Percentiles rank a stretch among this genome's conserved stretches.
Conservation (phyloP, 768 basidiomycete species). For the Galerina marginata region DNA sequence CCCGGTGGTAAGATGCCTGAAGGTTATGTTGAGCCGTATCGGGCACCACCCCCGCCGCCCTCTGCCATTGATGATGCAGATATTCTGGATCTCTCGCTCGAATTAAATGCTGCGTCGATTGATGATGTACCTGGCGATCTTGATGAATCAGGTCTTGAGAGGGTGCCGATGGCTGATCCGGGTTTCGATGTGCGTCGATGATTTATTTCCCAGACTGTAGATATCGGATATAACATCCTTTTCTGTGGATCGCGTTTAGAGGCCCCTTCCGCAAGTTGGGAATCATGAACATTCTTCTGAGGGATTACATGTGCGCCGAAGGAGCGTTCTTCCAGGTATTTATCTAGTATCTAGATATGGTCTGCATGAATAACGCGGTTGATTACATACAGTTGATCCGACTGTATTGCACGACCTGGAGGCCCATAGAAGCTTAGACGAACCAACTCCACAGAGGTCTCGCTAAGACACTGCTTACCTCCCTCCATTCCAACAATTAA, state of each 20-base stretch:
- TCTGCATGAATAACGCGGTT: slow-evolving; percentile 19
- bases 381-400: slow-evolving; percentile 70
- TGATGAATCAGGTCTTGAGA: slow-evolving; percentile 83
- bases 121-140: slow-evolving; percentile 74
- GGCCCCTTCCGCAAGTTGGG: slow-evolving; percentile 69
- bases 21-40: slow-evolving; percentile 71
- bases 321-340: slow-evolving; percentile 91
- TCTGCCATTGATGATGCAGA: slow-evolving; percentile 82
- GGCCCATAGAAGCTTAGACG: slow-evolving; percentile 84
- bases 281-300: slow-evolving; percentile 60
- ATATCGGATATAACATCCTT: slow-evolving; percentile 19
- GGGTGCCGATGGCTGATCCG: slow-evolving; percentile 92
- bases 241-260: slow-evolving; percentile 40
- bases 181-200: slow-evolving; percentile 74
- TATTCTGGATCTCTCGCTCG: slow-evolving; percentile 87
- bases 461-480: slow-evolving; percentile 11
- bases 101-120: slow-evolving; percentile 83
- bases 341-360: slow-evolving; percentile 17
- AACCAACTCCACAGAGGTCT: slow-evolving; percentile 35
- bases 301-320: slow-evolving; percentile 88
- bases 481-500: no score
- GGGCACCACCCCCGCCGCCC: slow-evolving; percentile 78
- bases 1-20: slow-evolving; percentile 71
- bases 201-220: slow-evolving; percentile 13
- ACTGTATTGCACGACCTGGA: slow-evolving; percentile 87